phyloP scores from a whole-genome alignment of 257 asterid genomes.

The Leonotis leonurus region DNA sequence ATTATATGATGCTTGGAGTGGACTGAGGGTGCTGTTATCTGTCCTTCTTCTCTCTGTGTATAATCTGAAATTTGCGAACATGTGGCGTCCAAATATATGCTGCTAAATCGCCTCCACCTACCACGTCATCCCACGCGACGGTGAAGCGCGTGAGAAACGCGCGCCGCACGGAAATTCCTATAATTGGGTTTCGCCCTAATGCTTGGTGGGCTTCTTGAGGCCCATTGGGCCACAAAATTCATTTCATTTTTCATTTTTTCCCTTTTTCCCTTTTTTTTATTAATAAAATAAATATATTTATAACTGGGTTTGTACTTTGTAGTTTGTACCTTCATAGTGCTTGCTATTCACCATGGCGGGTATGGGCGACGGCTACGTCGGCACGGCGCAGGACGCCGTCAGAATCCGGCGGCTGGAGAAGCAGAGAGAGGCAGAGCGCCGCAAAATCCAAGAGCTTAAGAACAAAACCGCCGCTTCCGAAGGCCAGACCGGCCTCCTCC shows the following conservation, averaged over 20 bases:
- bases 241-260: no score
- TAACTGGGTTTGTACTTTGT: no score
- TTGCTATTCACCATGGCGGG: slow-evolving; percentile 58
- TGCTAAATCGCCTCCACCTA: slow-evolving; percentile 25
- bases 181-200: not conserved
- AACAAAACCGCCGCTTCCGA: slow-evolving; percentile 73
- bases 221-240: no score
- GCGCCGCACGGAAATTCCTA: not conserved
- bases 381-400: slow-evolving; percentile 93
- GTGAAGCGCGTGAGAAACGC: slow-evolving; percentile 13
- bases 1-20: slow-evolving; percentile 7
- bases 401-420: slow-evolving; percentile 94
- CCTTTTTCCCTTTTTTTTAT: no score
- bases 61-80: slow-evolving; percentile 8
- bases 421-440: slow-evolving; percentile 98
- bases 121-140: slow-evolving; percentile 20
- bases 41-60: slow-evolving; percentile 16
- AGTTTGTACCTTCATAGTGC: not conserved
- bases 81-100: slow-evolving; percentile 25
- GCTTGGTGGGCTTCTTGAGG: not conserved
- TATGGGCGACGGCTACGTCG: slow-evolving; percentile 99
- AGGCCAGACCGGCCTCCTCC: slow-evolving; percentile 91
- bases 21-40: slow-evolving; percentile 4
- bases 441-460: slow-evolving; percentile 91
- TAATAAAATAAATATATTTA: no score